Evolutionary conservation across 1,284 basidiomycete genomes (phyloP), one percentile per base, ranked within the genome.

Genomic region (Apiotrichum gamsii): DNA sequence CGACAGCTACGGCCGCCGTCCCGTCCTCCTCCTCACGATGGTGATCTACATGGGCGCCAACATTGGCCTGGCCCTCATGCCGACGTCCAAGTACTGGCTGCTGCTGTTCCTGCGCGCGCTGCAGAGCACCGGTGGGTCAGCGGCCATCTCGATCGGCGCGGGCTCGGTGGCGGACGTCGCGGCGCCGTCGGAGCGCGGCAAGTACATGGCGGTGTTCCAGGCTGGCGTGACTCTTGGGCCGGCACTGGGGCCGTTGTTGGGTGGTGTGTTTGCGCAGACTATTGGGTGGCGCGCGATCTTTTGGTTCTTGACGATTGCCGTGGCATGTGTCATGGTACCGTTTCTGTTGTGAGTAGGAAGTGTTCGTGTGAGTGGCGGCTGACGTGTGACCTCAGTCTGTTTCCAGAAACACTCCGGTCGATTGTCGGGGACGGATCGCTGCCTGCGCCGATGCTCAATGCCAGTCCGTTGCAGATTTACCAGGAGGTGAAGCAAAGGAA

Each of bases 351-450:
- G 41, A 44, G 61, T 53, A 16, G 32, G 49, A 51, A 14, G 11
- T 10, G 28, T 28, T 28, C 25, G n/a, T 4, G 0, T 15, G 28
- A 3, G 13, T 24, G 11, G 8, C 24, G 14, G 4, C 11, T 23
- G 13, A 8, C 2, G 20, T 37, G 41, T 43, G 15, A 44, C 37
- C 5, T 2, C 52, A 67, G 67, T 41, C 56, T 70, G 37, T 49
- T 67, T 9, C 70, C 70, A 3, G 72, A 73, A 45, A 72, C 70
- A 1, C 62, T 73, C 2, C 59, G 72, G 16, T 61, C 59, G 13
- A 45, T 72, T 2, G 72, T 73, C 4, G 72, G 69, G 14, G 65
- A 72, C 44, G 70, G 72, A 0, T 67, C 64, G 0, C 58, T 71
- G 9, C 64, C 69, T 4, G 68, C 70, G n/a, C 70, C 70, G 3